These are phyloP conservation scores for Ceratocystis eucalypticola DNA, from an alignment of 2,329 filamentous ascomycete species.

Conservation along the genomic window DNA sequence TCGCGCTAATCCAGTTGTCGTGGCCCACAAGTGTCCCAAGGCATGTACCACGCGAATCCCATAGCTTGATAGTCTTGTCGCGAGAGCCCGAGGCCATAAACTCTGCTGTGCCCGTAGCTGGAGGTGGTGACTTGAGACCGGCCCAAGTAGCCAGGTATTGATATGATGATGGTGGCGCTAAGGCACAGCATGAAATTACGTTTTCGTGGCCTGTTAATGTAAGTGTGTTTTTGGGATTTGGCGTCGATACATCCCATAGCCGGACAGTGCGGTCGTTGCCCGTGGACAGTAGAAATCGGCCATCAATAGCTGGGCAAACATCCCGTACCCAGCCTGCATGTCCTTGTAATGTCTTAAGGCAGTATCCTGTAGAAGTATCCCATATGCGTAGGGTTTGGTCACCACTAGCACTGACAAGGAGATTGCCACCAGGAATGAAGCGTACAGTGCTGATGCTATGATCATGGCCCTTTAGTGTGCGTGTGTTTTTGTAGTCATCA, in stretches of 20 bases:
- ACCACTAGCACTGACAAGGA: slow-evolving; percentile 73
- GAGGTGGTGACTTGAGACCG: slow-evolving; percentile 69
- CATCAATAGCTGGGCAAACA: slow-evolving; percentile 69
- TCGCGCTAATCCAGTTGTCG: slow-evolving; percentile 81
- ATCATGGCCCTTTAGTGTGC: slow-evolving; percentile 80
- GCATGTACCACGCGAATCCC: slow-evolving; percentile 72
- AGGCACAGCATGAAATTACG: slow-evolving; percentile 68
- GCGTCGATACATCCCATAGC: slow-evolving; percentile 67
- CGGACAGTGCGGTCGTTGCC: slow-evolving; percentile 71
- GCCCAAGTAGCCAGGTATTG: slow-evolving; percentile 62
- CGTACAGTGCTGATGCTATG: slow-evolving; percentile 81
- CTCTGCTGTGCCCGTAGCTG: slow-evolving; percentile 61
- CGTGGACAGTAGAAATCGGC: slow-evolving; percentile 67
- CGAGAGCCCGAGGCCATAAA: slow-evolving; percentile 80
- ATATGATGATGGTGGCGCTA: slow-evolving; percentile 71
- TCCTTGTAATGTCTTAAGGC: slow-evolving; percentile 75
- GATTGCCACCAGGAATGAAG: slow-evolving; percentile 77
- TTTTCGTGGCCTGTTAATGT: slow-evolving; percentile 80
- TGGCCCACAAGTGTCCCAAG: slow-evolving; percentile 77
- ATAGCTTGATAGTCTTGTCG: slow-evolving; percentile 82
- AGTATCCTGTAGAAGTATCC: slow-evolving; percentile 88
- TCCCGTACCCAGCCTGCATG: slow-evolving; percentile 88
- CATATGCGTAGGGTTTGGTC: slow-evolving; percentile 79
- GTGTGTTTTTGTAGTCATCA: slow-evolving; percentile 89
- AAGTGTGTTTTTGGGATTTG: slow-evolving; percentile 56